phyloP scores from a whole-genome alignment of 306 rosid genomes.

The Corylus americana region DNA sequence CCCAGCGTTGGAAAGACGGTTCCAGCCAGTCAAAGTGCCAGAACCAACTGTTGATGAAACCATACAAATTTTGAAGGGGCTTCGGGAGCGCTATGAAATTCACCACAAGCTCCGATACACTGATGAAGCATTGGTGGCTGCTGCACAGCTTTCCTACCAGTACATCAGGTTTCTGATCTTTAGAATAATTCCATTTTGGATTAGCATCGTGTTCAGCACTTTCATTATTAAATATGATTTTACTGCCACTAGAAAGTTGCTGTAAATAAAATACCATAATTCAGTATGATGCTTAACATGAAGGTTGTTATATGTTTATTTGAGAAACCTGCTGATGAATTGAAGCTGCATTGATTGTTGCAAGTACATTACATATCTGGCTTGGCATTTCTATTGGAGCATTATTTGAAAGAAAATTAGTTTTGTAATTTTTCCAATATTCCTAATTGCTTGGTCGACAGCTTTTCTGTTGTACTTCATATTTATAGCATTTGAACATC shows the following conservation, averaged over 20 bases:
- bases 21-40: slow-evolving; percentile 94
- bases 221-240: neutral
- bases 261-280: neutral
- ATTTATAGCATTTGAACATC: neutral
- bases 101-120: slow-evolving; percentile 97
- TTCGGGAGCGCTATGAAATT: slow-evolving; percentile 89
- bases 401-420: neutral
- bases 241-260: neutral
- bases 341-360: neutral
- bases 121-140: slow-evolving; percentile 85
- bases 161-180: slow-evolving; percentile 70
- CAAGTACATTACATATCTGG: neutral
- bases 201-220: neutral
- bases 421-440: neutral
- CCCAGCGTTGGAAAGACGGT: slow-evolving; percentile 92
- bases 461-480: neutral
- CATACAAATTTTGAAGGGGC: slow-evolving; percentile 82
- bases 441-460: neutral
- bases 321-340: neutral
- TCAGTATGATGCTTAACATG: neutral
- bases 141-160: slow-evolving; percentile 88
- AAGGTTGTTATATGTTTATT: neutral
- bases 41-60: slow-evolving; percentile 93
- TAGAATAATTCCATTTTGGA: neutral
- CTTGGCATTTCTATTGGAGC: neutral